phyloP scores from a whole-genome alignment of 164 flowering plant genomes.

The Vitis riparia region DNA sequence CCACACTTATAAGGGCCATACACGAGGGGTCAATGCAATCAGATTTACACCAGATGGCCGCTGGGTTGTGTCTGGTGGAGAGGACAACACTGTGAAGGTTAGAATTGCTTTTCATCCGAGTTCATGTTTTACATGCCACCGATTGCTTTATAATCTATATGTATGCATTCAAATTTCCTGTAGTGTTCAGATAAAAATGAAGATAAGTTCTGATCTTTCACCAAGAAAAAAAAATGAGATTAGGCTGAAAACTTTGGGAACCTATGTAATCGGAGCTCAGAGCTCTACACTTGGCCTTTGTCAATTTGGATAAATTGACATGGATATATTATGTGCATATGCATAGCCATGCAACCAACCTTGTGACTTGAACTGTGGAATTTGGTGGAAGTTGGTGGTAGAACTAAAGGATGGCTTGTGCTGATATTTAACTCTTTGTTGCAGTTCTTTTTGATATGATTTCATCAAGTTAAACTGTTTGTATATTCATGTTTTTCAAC shows the following conservation, averaged over 20 bases:
- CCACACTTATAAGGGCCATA: conserved; percentile 98
- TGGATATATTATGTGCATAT: not conserved
- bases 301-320: too few species aligned
- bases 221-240: too few species aligned
- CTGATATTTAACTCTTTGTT: not conserved
- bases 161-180: not conserved
- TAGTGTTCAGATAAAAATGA: not conserved
- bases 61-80: conserved; percentile 99
- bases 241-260: not conserved
- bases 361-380: not conserved
- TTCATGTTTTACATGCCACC: not conserved
- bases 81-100: conserved; percentile 94
- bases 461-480: not conserved
- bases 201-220: not conserved
- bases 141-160: not conserved
- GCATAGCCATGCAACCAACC: not conserved
- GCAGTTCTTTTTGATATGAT: not conserved
- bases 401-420: not conserved
- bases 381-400: not conserved
- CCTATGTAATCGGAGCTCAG: not conserved
- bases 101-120: conserved; percentile 4
- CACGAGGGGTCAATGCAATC: conserved; percentile 91
- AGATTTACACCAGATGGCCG: conserved; percentile 99
- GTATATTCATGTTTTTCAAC: too few species aligned
- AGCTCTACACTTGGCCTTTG: too few species aligned